A percentile compares a stretch with the other conserved stretches of the same genome.
Conservation (phyloP, 2,329 filamentous ascomycete genomes). For the Keithomyces neogunnii region DNA sequence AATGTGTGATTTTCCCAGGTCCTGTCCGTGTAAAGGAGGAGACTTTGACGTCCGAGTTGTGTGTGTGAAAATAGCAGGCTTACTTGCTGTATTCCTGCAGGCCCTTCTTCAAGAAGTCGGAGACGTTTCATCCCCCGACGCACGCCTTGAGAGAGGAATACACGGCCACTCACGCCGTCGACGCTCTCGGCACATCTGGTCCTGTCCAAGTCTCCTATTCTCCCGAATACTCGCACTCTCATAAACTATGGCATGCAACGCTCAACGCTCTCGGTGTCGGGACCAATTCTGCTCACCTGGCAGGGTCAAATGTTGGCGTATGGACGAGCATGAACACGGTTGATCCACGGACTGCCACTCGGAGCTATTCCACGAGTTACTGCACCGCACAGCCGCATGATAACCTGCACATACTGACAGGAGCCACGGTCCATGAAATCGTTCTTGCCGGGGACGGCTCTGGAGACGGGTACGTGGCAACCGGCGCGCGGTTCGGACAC, state of each 20-base stretch:
- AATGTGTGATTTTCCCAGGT: too few relatives aligned
- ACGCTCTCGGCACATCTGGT: slow-evolving; percentile 33
- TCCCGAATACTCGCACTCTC: slow-evolving; percentile 29
- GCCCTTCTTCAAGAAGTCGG: slow-evolving; percentile 41
- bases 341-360: slow-evolving; percentile 32
- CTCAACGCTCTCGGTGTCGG: slow-evolving; percentile 33
- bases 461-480: slow-evolving; percentile 14
- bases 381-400: slow-evolving; percentile 27
- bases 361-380: slow-evolving; percentile 41
- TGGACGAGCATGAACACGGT: slow-evolving; percentile 42
- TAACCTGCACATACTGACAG: slow-evolving; percentile 32
- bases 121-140: slow-evolving; percentile 36
- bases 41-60: background rate
- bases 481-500: slow-evolving; percentile 25
- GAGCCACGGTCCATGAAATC: slow-evolving; percentile 19
- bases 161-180: slow-evolving; percentile 28
- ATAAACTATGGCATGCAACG: slow-evolving; percentile 38
- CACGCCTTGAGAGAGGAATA: slow-evolving; percentile 23
- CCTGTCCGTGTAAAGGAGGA: too few relatives aligned
- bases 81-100: slow-evolving; percentile 21
- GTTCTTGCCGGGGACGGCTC: slow-evolving; percentile 15
- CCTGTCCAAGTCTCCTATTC: slow-evolving; percentile 41
- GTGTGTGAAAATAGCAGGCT: background rate
- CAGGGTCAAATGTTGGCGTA: slow-evolving; percentile 41
- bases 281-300: slow-evolving; percentile 34